Conservation (phyloP, 2,329 filamentous ascomycete genomes). For the Parastagonospora avenae region DNA sequence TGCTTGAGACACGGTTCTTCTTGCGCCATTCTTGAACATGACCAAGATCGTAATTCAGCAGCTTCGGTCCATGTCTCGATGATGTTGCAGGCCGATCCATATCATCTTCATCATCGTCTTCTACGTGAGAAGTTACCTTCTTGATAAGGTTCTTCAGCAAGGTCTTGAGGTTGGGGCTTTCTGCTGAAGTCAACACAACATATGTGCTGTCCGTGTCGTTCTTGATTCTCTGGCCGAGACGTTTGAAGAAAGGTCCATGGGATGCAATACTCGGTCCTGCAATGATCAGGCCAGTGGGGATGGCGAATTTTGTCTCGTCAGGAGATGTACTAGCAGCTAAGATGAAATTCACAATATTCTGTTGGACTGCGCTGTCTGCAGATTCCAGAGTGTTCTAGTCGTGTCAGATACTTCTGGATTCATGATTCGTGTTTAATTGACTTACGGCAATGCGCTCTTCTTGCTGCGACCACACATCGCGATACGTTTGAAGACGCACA, state of each 20-base stretch:
- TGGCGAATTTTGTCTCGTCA: constrained; percentile 50
- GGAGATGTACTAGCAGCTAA: constrained; percentile 27
- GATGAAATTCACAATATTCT: constrained; percentile 48
- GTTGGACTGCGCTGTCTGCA: constrained; percentile 48
- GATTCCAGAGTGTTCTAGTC: constrained; percentile 44
- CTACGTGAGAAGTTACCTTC: constrained; percentile 62
- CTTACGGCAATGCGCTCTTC: constrained; percentile 66
- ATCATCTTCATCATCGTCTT: constrained; percentile 60
- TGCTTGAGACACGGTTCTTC: constrained; percentile 59
- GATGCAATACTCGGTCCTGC: constrained; percentile 80
- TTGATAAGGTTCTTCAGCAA: constrained; percentile 74
- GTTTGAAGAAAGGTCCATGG: constrained; percentile 74
- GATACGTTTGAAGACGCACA: constrained; percentile 65
- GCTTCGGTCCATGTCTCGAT: constrained; percentile 62
- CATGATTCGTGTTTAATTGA: neutral
- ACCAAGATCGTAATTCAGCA: constrained; percentile 80
- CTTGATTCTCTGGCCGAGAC: constrained; percentile 59
- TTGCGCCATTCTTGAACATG: constrained; percentile 67
- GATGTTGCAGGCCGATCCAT: constrained; percentile 16
- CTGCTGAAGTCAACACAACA: constrained; percentile 70
- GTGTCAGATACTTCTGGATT: constrained; percentile 12
- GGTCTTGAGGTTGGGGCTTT: constrained; percentile 75
- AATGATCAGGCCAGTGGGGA: constrained; percentile 74
- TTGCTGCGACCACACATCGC: constrained; percentile 67
- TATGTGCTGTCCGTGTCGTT: constrained; percentile 59